Evolutionary conservation across 805 yeast species (phyloP).

Genomic region (Zygoascus tannicola): DNA sequence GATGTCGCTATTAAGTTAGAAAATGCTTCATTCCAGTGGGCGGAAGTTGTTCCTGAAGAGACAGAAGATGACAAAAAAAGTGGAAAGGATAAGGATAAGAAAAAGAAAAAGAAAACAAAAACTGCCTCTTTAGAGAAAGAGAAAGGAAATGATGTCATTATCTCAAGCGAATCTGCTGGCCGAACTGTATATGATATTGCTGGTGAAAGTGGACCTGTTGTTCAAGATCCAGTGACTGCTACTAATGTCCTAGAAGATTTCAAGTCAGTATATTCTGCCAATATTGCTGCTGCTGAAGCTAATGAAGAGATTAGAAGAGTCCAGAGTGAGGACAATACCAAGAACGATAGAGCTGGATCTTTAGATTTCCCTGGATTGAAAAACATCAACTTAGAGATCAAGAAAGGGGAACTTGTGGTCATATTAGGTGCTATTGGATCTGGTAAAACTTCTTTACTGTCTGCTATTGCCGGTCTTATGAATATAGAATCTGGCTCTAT

Average conservation of each 20-base stretch:
- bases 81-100: slow-evolving; percentile 6
- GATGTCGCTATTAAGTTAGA: slow-evolving; percentile 39
- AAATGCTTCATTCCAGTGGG: slow-evolving; percentile 61
- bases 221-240: slow-evolving; percentile 17
- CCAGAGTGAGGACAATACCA: not conserved
- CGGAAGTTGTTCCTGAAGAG: slow-evolving; percentile 17
- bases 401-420: slow-evolving; percentile 54
- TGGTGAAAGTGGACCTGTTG: slow-evolving; percentile 10
- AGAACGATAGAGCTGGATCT: slow-evolving; percentile 18
- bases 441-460: slow-evolving; percentile 58
- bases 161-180: slow-evolving; percentile 25
- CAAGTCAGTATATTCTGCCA: slow-evolving; percentile 36
- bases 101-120: not conserved
- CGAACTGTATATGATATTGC: not conserved
- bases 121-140: too few relatives aligned
- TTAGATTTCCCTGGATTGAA: slow-evolving; percentile 22
- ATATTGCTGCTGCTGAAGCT: slow-evolving; percentile 29
- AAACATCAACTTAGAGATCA: slow-evolving; percentile 41
- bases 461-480: slow-evolving; percentile 61
- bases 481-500: slow-evolving; percentile 40
- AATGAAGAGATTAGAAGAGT: slow-evolving; percentile 1
- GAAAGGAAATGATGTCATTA: slow-evolving; percentile 5
- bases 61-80: slow-evolving; percentile 12
- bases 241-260: slow-evolving; percentile 12
- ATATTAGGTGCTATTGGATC: slow-evolving; percentile 65